These are phyloP conservation scores for Filobasidium uniguttulatum DNA, from an alignment of 1,284 basidiomycete species.

Conservation along the genomic window DNA sequence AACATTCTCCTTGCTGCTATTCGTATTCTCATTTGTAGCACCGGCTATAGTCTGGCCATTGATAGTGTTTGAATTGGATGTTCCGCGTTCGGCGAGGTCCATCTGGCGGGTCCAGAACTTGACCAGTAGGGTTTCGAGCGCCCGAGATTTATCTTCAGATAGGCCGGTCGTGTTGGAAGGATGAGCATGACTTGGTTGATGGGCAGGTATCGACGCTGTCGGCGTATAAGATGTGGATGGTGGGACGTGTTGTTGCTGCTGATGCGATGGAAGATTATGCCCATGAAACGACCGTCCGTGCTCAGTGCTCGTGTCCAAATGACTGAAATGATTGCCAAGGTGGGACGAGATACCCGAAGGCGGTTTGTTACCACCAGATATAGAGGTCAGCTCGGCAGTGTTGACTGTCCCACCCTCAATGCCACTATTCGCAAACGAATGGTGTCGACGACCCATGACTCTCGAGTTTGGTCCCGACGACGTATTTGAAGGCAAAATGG, in stretches of 20 bases:
- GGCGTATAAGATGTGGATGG: background rate
- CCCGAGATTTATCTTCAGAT: slow-evolving; percentile 6
- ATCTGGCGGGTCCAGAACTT: slow-evolving; percentile 36
- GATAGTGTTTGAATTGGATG: background rate
- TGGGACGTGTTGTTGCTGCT: background rate
- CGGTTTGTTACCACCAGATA: too few relatives aligned
- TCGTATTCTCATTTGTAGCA: too few relatives aligned
- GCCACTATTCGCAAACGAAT: too few relatives aligned
- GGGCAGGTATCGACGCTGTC: slow-evolving; percentile 5
- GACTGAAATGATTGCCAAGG: too few relatives aligned
- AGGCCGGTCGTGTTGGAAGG: too few relatives aligned
- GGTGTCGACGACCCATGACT: background rate
- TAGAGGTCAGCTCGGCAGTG: background rate
- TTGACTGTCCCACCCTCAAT: background rate
- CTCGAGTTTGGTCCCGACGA: too few relatives aligned
- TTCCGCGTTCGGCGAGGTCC: slow-evolving; percentile 27
- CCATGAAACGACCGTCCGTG: too few relatives aligned
- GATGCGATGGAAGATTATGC: background rate
- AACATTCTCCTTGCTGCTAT: background rate
- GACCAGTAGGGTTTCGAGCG: slow-evolving; percentile 30
- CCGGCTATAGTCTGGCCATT: too few relatives aligned
- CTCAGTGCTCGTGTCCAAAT: too few relatives aligned
- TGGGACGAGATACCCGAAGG: too few relatives aligned
- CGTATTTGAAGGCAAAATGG: background rate
- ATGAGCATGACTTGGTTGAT: background rate